phyloP scores from a whole-genome alignment of 345 rosid genomes.

The Eucalyptus pauciflora region DNA sequence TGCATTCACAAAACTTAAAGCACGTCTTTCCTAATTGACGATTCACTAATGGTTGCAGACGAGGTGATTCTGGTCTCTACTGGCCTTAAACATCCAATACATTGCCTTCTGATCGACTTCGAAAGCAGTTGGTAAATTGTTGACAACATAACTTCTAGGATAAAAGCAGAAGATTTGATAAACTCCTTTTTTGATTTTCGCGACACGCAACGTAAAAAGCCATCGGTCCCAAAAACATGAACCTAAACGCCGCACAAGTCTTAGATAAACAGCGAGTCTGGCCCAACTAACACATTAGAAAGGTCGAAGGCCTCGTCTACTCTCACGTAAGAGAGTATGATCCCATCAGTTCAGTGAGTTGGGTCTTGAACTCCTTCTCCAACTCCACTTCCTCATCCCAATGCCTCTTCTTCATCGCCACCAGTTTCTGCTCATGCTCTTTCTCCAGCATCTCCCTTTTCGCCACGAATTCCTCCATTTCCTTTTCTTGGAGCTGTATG shows the following conservation, averaged over 20 bases:
- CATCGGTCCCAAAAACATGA: background rate
- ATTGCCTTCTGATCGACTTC: background rate
- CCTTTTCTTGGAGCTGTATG: slow-evolving; percentile 43
- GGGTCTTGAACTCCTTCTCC: slow-evolving; percentile 39
- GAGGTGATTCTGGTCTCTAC: background rate
- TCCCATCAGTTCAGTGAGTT: slow-evolving; percentile 35
- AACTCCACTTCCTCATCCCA: slow-evolving; percentile 46
- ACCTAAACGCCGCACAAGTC: background rate
- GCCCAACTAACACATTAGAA: background rate
- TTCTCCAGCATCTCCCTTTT: slow-evolving; percentile 59
- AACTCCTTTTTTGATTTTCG: background rate
- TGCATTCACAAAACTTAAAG: background rate
- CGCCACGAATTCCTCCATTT: slow-evolving; percentile 43
- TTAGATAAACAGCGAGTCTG: background rate
- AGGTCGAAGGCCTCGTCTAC: background rate
- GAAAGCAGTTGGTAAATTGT: background rate
- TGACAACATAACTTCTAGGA: background rate
- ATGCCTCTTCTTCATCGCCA: slow-evolving; percentile 46
- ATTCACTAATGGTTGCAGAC: background rate
- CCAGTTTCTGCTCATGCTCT: slow-evolving; percentile 36
- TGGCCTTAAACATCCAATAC: background rate
- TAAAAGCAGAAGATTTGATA: background rate
- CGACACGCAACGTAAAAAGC: background rate
- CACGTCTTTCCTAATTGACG: background rate
- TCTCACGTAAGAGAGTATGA: slow-evolving; percentile 8